Base-by-base conservation (phyloP, 2,329 filamentous ascomycete species). In the Ascochyta rabiei region DNA sequence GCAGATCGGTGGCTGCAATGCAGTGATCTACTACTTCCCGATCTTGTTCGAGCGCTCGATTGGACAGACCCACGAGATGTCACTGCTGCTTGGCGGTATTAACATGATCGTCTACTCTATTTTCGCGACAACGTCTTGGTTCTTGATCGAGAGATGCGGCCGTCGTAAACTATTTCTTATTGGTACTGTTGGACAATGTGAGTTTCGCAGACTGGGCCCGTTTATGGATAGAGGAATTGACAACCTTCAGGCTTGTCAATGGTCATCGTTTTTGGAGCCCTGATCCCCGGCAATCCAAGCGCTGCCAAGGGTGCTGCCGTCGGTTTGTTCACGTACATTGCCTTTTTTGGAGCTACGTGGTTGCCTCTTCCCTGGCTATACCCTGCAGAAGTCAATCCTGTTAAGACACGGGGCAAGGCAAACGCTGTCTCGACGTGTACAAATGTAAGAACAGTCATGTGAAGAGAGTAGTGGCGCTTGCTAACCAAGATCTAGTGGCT, bases 271-370 rank as follows among this genome's bases (percentile, higher is more conserved):
- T 75, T 77, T 41, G 73, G 58, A 23, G 70, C 69, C n/a, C 53
- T 77, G 15, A 76, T 77, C 19, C 73, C 74, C 3, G 69, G 65
- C 9, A 69, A 62, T 2, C 21, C 59, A 2, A 60, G 37, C 4
- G 69, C 75, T 28, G 75, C 79, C 4, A 79, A 80, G 48, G 77
- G 78, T 6, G 77, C 79, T 0, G 79, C 81, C 3, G 85, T 87
- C 3, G 86, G 86, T 44, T 51, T 89, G 15, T 89, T 89, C 73
- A 81, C 85, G 1, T 89, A 87, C 70, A 88, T 88, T 64, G 83
- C 85, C 4, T 85, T 84, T 42, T 89, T 88, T 56, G 86, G 85
- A 21, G 84, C 85, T 0, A 85, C 83, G 2, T 86, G 84, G 80
- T 67, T 87, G 9, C 84, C 85, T 10, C 77, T 87, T 15, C 85